Evolutionary conservation across 2,329 filamentous ascomycete species (phyloP), one percentile per base, ranked within the genome.

Genomic region (Colletotrichum sublineola): DNA sequence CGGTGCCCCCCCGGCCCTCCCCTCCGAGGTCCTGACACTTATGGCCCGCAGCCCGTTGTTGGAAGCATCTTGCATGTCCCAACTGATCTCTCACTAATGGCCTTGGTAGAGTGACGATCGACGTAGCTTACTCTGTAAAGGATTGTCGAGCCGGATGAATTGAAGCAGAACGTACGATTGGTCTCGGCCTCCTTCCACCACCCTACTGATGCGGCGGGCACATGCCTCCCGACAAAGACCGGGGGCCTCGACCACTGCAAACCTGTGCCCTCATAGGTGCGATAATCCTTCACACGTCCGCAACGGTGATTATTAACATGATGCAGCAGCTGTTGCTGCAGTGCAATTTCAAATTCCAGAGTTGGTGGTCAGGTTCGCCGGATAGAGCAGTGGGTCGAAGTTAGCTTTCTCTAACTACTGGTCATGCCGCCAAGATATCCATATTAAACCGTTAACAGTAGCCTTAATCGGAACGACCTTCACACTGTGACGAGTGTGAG

Each of bases 401-500:
- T 63, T 44, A 24, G 4, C 38, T 33, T 5, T 18, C 52, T 60
- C 48, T 14, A n/a, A 48, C 0, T n/a, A 5, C 24, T 9, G 44
- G 44, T 24, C 42, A 36, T n/a, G 58, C 11, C 57, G 50, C 56
- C 42, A 44, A 68, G 12, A 8, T 36, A 8, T 36, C 18, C 9
- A 20, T 11, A 36, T 9, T 12, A 58, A 31, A 52, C 56, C 50
- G 64, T 69, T 69, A 31, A 40, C n/a, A 64, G 38, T 50, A 64
- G 48, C 33, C 46, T 14, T 40, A 33, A 18, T 53, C 40, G 42
- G 46, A 44, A 40, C 33, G 40, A 56, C 40, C 24, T 55, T 52
- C n/a, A 61, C 70, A 29, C 55, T 72, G 66, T 50, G 66, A 69
- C 60, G 31, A 40, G 24, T 53, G 57, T 65, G 60, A 57, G 44